These are phyloP conservation scores for Sporisorium exsertum DNA, from an alignment of 1,284 basidiomycete genomes.

Conservation along the genomic window DNA sequence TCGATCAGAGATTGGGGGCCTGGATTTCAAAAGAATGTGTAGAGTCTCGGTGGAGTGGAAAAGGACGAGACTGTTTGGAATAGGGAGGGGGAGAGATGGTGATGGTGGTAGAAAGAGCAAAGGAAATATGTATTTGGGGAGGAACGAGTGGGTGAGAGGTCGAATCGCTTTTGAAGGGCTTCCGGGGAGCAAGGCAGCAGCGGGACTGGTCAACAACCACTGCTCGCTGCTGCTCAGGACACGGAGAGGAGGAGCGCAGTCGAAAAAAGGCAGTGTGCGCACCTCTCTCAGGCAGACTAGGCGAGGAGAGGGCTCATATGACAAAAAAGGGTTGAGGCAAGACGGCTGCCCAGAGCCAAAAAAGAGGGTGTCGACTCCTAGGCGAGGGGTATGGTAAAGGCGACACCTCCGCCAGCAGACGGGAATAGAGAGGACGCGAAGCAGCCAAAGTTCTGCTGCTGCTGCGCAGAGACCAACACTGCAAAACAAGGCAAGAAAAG, in stretches of 20 bases:
- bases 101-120: slow-evolving; percentile 17
- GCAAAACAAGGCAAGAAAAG: not conserved
- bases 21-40: slow-evolving; percentile 36
- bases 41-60: slow-evolving; percentile 3
- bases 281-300: not conserved
- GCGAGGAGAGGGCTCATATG: slow-evolving; percentile 1
- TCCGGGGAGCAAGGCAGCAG: not conserved
- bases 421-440: not conserved
- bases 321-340: not conserved
- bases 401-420: not conserved
- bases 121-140: slow-evolving; percentile 3
- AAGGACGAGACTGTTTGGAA: slow-evolving; percentile 11
- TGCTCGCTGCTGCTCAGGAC: not conserved
- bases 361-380: not conserved
- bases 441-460: too few species aligned
- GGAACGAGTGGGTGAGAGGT: not conserved
- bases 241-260: not conserved
- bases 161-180: not conserved
- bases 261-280: not conserved
- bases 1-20: not conserved
- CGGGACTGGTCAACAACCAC: not conserved
- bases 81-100: slow-evolving; percentile 2
- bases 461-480: not conserved
- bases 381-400: slow-evolving; percentile 2
- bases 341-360: not conserved